Conservation (phyloP, 495 filamentous ascomycete genomes). For the Beverwykella pulmonaria region DNA sequence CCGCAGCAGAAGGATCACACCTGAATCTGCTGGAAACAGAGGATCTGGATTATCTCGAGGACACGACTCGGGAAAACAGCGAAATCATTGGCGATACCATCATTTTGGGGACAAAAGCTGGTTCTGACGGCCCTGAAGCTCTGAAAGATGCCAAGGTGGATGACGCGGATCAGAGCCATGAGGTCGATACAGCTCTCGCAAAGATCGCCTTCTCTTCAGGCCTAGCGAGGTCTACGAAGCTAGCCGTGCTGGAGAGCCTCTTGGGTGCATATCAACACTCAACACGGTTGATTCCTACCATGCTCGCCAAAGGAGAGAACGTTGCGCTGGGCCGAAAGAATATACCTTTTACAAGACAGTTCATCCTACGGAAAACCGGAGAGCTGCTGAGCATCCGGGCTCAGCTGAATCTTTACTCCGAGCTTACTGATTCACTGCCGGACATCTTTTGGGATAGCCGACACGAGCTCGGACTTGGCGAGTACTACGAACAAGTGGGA, state of each 20-base stretch:
- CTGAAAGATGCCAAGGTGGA: conserved; percentile 37
- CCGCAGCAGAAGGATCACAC: conserved; percentile 76
- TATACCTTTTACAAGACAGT: conserved; percentile 70
- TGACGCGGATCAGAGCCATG: conserved; percentile 40
- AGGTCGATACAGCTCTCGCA: conserved; percentile 77
- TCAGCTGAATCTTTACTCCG: conserved; percentile 94
- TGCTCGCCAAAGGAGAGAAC: conserved; percentile 65
- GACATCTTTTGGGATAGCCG: conserved; percentile 96
- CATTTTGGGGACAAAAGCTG: conserved; percentile 73
- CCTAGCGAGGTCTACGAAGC: conserved; percentile 90
- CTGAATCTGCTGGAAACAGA: conserved; percentile 75
- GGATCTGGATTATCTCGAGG: conserved; percentile 84
- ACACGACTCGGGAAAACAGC: conserved; percentile 72
- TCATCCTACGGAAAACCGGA: conserved; percentile 90
- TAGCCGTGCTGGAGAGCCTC: conserved; percentile 89
- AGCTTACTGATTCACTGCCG: conserved; percentile 91
- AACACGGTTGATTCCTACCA: conserved; percentile 74
- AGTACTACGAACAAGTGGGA: conserved; percentile 92
- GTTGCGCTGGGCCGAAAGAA: conserved; percentile 20
- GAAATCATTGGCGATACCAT: conserved; percentile 88
- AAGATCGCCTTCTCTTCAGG: conserved; percentile 97
- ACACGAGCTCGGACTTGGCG: conserved; percentile 80
- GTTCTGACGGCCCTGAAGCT: conserved; percentile 22
- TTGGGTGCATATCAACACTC: conserved; percentile 81
- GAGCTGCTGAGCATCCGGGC: conserved; percentile 88